Base-by-base conservation (phyloP, 1,139 yeast species). In the Candida neerlandica region DNA sequence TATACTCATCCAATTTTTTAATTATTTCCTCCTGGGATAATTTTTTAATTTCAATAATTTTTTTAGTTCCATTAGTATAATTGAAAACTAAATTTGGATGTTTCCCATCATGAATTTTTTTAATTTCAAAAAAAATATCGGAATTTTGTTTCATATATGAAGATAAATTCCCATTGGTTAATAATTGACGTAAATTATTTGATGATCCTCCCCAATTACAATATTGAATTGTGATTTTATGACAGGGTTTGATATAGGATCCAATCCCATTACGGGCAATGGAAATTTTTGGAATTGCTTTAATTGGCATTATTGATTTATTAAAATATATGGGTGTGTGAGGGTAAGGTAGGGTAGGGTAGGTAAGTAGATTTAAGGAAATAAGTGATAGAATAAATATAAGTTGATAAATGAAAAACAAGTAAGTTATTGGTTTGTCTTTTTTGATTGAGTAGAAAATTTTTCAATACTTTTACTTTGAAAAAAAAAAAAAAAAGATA, bases 161-260 rank as follows among this genome's bases (percentile, higher is more conserved):
- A 55, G 81, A 74, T 42, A 92, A 70, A 54, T 83, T 73, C 38
- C 79, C 78, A 19, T 73, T 70, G 42, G 78, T 71, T 50, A 94
- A 71, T 56, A 89, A 80, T 50, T 87, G 84, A 56, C 92, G 77
- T 71, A 90, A 79, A 4, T 97, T 97, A 48, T 77, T 77, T 0
- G 98, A 92, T 4, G 96, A 88, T 16, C 98, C 99, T 45, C 97
- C 98, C 87, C 95, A 87, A 75, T 91, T 89, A 73, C 97, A 89
- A 70, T 85, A 91, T 54, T 88, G 85, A 48, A 92, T 68, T 11
- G 85, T 80, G 53, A 91, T 77, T 61, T 80, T 82, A 60, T 81
- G 82, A 72, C 97, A 90, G 48, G 90, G 94, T 43, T 75, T 74
- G 12, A 90, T 81, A 63, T 81, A 90, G 0, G 95, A 82, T 5